A percentile compares a stretch with the other conserved stretches of the same genome.
These are phyloP conservation scores for Aspergillus sp. DNA, from an alignment of 2,329 filamentous ascomycete genomes.

Conservation along the genomic window DNA sequence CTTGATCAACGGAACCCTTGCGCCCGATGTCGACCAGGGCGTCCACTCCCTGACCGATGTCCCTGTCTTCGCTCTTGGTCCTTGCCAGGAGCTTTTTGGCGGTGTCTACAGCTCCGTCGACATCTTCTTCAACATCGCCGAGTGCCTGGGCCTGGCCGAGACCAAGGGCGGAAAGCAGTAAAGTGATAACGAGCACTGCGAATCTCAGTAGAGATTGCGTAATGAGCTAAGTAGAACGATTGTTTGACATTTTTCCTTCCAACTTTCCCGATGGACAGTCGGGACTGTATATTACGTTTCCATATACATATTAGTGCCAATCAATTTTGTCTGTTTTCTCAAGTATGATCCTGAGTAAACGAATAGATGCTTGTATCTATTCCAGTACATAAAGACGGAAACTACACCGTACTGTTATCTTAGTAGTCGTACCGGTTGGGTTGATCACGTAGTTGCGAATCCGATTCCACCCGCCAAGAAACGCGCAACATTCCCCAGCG, in stretches of 20 bases:
- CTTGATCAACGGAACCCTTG: slow-evolving; percentile 73
- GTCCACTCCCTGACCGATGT: slow-evolving; percentile 78
- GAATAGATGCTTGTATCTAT: too few species aligned
- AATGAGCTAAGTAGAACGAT: background rate
- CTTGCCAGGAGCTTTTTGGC: slow-evolving; percentile 74
- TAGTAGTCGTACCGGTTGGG: too few species aligned
- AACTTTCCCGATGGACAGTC: background rate
- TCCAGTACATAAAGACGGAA: too few species aligned
- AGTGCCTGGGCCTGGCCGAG: slow-evolving; percentile 38
- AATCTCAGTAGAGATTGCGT: background rate
- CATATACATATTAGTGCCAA: slow-evolving; percentile 5
- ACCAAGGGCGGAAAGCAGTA: slow-evolving; percentile 9
- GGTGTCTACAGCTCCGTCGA: slow-evolving; percentile 42
- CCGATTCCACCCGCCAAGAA: background rate
- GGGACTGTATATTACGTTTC: slow-evolving; percentile 4
- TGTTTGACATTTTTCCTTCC: background rate
- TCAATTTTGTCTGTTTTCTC: background rate
- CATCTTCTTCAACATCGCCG: slow-evolving; percentile 42
- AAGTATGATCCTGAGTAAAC: background rate
- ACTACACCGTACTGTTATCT: too few species aligned
- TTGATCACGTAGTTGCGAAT: background rate
- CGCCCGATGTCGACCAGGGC: slow-evolving; percentile 62
- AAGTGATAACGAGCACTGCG: background rate
- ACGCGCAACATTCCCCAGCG: slow-evolving; percentile 2
- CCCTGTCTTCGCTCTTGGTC: slow-evolving; percentile 74